Evolutionary conservation across 1,284 basidiomycete genomes (phyloP), one percentile per base, ranked within the genome.

Genomic region (Marasmius tenuissimus): DNA sequence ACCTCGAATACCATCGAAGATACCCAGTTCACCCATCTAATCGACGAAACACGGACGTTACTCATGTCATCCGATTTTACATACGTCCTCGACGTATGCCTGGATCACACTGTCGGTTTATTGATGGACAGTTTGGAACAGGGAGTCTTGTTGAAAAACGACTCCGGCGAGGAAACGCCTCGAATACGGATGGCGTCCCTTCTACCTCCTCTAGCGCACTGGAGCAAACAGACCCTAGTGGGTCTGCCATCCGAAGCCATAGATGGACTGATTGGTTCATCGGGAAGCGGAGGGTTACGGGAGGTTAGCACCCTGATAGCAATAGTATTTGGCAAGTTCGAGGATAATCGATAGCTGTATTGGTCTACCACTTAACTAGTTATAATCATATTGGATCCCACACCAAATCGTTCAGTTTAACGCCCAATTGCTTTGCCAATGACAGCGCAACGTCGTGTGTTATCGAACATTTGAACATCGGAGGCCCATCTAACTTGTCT

Each of bases 231-330:
- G 51, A 89, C 90, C 39, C 72, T 94, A 58, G 84, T 88, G 60
- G 85, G 85, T 9, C 73, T 91, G 51, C 92, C 93, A 22, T 96
- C 94, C 74, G 91, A 92, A 73, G 79, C 94, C 67, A 84, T 94
- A 33, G 93, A 96, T 75, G 92, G 59, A 9, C 9, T 63, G 11
- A 9, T 63, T 45, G 59, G 52, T 8, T 47, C 47, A 4, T 48
- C 42, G 18, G 57, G 45, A 12, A 49, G 57, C 8, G 45, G 45
- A 6, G 57, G 56, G 20, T 18, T 58, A 49, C 22, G 57, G 48
- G 57, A 58, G 42, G 22, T 58, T 35, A 20, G 12, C 9, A 42
- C 27, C 14, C 20, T 58, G 20, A 37, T 37, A 18, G 57, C 45
- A 11, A 11, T 58, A 18, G 49, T 58, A 22, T 58, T 58, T n/a